Base-by-base conservation (phyloP, 495 filamentous ascomycete species). In the Lasiosphaeria ovina region DNA sequence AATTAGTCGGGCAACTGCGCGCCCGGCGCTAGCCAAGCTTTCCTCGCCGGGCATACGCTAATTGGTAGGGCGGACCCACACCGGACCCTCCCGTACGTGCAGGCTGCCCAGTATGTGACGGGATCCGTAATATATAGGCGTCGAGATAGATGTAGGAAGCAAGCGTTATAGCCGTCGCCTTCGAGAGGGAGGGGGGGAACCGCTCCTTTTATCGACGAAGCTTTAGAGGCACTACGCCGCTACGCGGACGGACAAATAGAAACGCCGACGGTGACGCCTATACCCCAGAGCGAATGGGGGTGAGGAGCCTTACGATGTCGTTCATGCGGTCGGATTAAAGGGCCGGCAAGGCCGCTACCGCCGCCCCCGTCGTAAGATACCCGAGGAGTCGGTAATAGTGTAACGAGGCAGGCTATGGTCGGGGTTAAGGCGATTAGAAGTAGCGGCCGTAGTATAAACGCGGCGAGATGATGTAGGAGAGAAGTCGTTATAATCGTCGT, bases 181-280 rank as follows among this genome's bases (percentile, higher is more conserved):
- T 53, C 51, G 51, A 53, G 51, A 35, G 51, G 51, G n/a, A 53
- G 33, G 51, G 6, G 51, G 51, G 55, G n/a, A 57, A 49, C 55
- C 42, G 44, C 55, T 57, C 55, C 55, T 57, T 56, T 56, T 56
- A 56, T 56, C 10, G 24, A 56, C n/a, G n/a, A n/a, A n/a, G 40
- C 36, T 31, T 33, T 45, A 44, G 54, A 45, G 36, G 54, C 40
- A 57, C 51, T 53, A 11, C 31, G 51, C 51, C 31, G 51, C 51
- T 33, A 53, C 33, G 51, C 24, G 31, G 51, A 53, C 51, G 33
- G 24, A 53, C 54, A 44, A 56, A 56, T 32, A 56, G 54, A 56
- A 56, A 56, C 36, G 36, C 54, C 24, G 17, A 57, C 16, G 24
- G 53, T 55, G 35, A 55, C n/a, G 35, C 53, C 34, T 40, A 55